phyloP scores from a whole-genome alignment of 1,139 yeast genomes.

The Magnusiomyces clavatus region DNA sequence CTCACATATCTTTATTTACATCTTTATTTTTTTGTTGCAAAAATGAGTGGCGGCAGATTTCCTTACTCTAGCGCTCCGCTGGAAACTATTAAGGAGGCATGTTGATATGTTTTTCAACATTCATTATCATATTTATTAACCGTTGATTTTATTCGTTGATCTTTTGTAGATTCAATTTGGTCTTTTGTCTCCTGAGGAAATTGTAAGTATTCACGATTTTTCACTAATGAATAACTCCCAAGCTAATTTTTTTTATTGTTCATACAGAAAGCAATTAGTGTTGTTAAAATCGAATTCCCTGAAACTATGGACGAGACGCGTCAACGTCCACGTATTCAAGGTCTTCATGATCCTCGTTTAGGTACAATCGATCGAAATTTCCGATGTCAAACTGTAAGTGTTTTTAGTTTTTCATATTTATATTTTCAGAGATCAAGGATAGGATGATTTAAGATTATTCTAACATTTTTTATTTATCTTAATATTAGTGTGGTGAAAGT shows the following conservation, averaged over 20 bases:
- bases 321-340: constrained; percentile 91
- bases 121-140: background rate
- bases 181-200: constrained; percentile 93
- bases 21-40: background rate
- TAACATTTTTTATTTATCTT: background rate
- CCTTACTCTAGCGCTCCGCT: constrained; percentile 97
- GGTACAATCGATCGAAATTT: constrained; percentile 96
- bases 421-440: background rate
- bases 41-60: constrained; percentile 45
- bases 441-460: background rate
- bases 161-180: constrained; percentile 76
- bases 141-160: background rate
- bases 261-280: constrained; percentile 74
- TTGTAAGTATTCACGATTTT: constrained; percentile 36
- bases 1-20: constrained; percentile 1
- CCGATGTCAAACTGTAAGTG: constrained; percentile 76
- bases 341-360: constrained; percentile 90
- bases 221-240: background rate
- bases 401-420: background rate
- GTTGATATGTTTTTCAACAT: constrained; percentile 29
- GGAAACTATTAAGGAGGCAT: constrained; percentile 84
- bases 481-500: constrained; percentile 75
- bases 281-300: constrained; percentile 94
- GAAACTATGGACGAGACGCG: constrained; percentile 98
- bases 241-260: constrained; percentile 1